phyloP scores from a whole-genome alignment of 495 filamentous ascomycete genomes.

The Penicillium daleae region DNA sequence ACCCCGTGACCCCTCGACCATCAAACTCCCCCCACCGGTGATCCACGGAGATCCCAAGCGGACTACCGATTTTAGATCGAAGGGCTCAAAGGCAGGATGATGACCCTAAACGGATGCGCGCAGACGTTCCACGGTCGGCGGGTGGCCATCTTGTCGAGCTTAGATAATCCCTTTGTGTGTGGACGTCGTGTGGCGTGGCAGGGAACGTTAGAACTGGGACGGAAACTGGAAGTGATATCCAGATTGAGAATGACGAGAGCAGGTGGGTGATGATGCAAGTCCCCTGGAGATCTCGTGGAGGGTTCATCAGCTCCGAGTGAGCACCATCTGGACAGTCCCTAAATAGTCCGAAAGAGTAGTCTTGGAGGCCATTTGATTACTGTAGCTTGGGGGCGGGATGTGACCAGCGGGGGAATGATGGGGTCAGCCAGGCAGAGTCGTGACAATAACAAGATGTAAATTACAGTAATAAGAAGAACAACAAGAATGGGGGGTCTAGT shows the following conservation, averaged over 20 bases:
- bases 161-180: conserved; percentile 12
- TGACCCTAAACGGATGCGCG: neutral
- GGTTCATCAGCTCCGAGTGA: neutral
- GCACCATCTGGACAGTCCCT: too few relatives aligned
- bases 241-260: neutral
- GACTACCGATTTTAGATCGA: neutral
- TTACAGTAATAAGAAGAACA: neutral
- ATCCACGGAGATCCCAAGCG: conserved; percentile 3
- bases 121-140: conserved; percentile 1
- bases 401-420: conserved; percentile 27
- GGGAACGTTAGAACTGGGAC: neutral
- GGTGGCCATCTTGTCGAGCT: conserved; percentile 3
- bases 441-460: too few relatives aligned
- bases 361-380: too few relatives aligned
- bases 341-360: too few relatives aligned
- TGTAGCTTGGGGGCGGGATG: neutral
- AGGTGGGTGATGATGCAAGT: conserved; percentile 6
- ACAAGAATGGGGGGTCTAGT: too few relatives aligned
- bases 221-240: neutral
- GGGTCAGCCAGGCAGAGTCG: conserved; percentile 13
- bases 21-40: neutral
- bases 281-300: conserved; percentile 1
- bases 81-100: neutral
- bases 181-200: too few relatives aligned
- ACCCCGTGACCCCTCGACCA: conserved; percentile 1